Conservation (phyloP, 2,329 filamentous ascomycete genomes). For the Fusarium redolens region DNA sequence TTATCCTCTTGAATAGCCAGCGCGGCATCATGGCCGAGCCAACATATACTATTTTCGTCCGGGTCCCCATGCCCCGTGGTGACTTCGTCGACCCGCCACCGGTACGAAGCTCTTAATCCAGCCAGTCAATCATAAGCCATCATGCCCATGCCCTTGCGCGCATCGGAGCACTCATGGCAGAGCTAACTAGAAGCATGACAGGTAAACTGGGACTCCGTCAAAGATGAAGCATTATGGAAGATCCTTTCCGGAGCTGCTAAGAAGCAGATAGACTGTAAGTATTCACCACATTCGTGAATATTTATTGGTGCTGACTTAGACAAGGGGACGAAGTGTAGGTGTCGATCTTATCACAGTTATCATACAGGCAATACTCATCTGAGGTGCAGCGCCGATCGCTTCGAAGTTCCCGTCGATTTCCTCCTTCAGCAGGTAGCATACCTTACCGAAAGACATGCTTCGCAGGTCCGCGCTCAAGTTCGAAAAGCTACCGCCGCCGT, state of each 20-base stretch:
- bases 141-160: constrained; percentile 28
- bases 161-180: constrained; percentile 20
- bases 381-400: constrained; percentile 71
- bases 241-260: constrained; percentile 85
- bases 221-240: constrained; percentile 91
- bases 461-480: constrained; percentile 91
- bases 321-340: constrained; percentile 82
- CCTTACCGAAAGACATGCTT: constrained; percentile 90
- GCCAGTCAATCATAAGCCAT: constrained; percentile 18
- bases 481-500: constrained; percentile 74
- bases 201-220: constrained; percentile 88
- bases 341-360: constrained; percentile 30
- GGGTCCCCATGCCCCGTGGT: constrained; percentile 87
- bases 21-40: constrained; percentile 59
- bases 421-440: constrained; percentile 93
- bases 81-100: constrained; percentile 91
- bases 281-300: background rate
- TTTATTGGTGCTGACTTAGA: constrained; percentile 34
- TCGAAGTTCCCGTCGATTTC: constrained; percentile 88
- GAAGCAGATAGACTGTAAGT: constrained; percentile 86
- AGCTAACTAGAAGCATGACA: constrained; percentile 53
- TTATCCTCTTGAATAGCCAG: constrained; percentile 32
- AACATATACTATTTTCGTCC: constrained; percentile 81
- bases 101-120: constrained; percentile 60
- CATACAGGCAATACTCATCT: constrained; percentile 38